These are phyloP conservation scores for Fusarium austroafricanum DNA, from an alignment of 2,329 filamentous ascomycete species.

Conservation along the genomic window DNA sequence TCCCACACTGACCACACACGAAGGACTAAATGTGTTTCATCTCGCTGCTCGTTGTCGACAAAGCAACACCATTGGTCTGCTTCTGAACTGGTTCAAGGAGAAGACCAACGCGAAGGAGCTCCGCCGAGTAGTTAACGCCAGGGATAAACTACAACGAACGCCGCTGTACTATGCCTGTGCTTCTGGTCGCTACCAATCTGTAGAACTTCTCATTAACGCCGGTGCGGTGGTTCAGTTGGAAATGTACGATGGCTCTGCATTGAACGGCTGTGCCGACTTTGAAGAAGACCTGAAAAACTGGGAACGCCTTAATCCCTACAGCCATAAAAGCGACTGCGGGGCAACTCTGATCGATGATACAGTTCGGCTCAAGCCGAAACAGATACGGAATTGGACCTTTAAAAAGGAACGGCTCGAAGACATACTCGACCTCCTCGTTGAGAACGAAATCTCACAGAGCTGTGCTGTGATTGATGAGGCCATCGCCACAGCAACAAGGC, in stretches of 20 bases:
- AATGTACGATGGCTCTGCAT: conserved; percentile 5
- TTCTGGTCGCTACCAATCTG: conserved; percentile 45
- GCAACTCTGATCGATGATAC: not conserved
- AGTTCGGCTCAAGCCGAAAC: too few relatives aligned
- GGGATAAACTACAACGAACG: conserved; percentile 7
- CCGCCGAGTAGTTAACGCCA: not conserved
- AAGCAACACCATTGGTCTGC: conserved; percentile 50
- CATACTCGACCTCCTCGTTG: not conserved
- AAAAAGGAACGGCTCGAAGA: not conserved
- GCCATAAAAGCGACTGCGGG: too few relatives aligned
- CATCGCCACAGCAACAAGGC: not conserved
- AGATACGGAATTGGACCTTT: too few relatives aligned
- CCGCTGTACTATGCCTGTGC: conserved; percentile 45
- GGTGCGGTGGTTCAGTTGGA: conserved; percentile 40
- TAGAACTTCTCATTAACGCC: conserved; percentile 43
- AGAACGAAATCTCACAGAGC: not conserved
- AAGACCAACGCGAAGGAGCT: not conserved
- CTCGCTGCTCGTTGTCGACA: conserved; percentile 51
- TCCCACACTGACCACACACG: conserved; percentile 44
- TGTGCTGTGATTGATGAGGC: not conserved
- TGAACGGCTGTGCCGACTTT: not conserved
- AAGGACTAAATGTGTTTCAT: conserved; percentile 55
- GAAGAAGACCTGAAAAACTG: not conserved
- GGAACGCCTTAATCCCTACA: too few relatives aligned
- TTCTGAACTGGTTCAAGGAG: conserved; percentile 33